These are phyloP conservation scores for Aspergillus awamori DNA, from an alignment of 2,329 filamentous ascomycete species.

Conservation along the genomic window DNA sequence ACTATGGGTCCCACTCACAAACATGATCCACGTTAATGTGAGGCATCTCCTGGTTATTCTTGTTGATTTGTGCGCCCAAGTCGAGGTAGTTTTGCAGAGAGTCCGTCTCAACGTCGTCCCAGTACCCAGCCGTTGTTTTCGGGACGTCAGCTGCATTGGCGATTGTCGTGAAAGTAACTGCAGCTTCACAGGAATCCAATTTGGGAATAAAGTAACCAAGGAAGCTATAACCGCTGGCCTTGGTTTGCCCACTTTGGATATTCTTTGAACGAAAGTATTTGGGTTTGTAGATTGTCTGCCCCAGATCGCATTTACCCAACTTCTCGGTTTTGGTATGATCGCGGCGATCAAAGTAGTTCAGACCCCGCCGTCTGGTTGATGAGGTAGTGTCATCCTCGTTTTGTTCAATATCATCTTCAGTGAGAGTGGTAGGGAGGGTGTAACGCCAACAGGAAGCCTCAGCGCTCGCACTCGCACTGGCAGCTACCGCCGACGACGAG, in stretches of 20 bases:
- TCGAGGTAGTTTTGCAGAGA: background rate
- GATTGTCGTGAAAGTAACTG: background rate
- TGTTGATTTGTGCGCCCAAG: background rate
- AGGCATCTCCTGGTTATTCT: background rate
- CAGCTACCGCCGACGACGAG: background rate
- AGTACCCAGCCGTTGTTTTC: background rate
- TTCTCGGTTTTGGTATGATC: background rate
- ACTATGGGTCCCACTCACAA: background rate
- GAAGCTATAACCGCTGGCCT: background rate
- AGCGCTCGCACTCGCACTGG: background rate
- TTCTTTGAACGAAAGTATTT: background rate
- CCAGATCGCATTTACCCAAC: background rate
- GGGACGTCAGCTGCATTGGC: background rate
- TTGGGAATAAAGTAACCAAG: slow-evolving; percentile 3
- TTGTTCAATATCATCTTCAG: background rate
- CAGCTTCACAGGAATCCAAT: background rate
- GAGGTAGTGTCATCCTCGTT: background rate
- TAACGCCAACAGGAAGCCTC: slow-evolving; percentile 1
- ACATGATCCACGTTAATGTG: slow-evolving; percentile 11
- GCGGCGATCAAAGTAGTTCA: background rate
- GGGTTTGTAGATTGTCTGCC: slow-evolving; percentile 2
- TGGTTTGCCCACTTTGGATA: background rate
- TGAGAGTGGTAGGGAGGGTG: background rate
- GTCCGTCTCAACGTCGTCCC: background rate
- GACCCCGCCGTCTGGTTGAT: background rate